These are phyloP conservation scores for Volutella citrinella DNA, from an alignment of 2,329 filamentous ascomycete genomes.

Conservation along the genomic window DNA sequence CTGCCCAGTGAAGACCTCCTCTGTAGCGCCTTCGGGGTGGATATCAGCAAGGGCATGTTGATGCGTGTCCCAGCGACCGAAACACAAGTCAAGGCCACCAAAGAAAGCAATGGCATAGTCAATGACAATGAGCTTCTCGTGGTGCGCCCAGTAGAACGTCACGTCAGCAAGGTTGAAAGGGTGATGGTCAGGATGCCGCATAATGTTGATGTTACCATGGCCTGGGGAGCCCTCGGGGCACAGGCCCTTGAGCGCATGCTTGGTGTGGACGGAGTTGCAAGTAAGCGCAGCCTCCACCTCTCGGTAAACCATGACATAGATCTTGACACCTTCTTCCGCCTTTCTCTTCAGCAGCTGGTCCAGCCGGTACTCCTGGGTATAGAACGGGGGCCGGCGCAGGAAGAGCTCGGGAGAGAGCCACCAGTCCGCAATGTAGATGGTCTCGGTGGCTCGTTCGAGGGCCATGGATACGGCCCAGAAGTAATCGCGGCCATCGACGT, in stretches of 20 bases:
- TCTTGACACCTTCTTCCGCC: conserved; percentile 90
- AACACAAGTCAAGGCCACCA: conserved; percentile 91
- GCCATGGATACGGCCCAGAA: conserved; percentile 91
- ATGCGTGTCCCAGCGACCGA: conserved; percentile 87
- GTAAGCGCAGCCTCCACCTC: conserved; percentile 79
- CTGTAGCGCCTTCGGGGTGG: conserved; percentile 75
- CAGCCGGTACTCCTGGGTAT: conserved; percentile 80
- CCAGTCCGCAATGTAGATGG: conserved; percentile 96
- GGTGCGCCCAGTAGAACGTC: conserved; percentile 97
- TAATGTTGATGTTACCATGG: conserved; percentile 81
- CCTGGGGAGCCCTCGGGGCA: conserved; percentile 81
- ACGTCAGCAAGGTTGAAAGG: conserved; percentile 90
- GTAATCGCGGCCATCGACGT: conserved; percentile 93
- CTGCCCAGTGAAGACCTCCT: conserved; percentile 91
- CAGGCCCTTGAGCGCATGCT: conserved; percentile 74
- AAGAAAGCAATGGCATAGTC: conserved; percentile 91
- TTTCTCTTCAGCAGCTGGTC: conserved; percentile 84
- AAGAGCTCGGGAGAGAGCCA: conserved; percentile 91
- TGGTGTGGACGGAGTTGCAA: conserved; percentile 91
- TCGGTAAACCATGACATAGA: conserved; percentile 90
- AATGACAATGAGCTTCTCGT: conserved; percentile 96
- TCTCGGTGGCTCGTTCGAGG: conserved; percentile 84
- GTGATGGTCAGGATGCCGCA: conserved; percentile 94
- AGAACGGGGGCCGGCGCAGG: conserved; percentile 77
- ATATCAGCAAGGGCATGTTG: conserved; percentile 85